phyloP scores from a whole-genome alignment of 371 early-diverging fungal species.

The Syncephalastrum monosporum region DNA sequence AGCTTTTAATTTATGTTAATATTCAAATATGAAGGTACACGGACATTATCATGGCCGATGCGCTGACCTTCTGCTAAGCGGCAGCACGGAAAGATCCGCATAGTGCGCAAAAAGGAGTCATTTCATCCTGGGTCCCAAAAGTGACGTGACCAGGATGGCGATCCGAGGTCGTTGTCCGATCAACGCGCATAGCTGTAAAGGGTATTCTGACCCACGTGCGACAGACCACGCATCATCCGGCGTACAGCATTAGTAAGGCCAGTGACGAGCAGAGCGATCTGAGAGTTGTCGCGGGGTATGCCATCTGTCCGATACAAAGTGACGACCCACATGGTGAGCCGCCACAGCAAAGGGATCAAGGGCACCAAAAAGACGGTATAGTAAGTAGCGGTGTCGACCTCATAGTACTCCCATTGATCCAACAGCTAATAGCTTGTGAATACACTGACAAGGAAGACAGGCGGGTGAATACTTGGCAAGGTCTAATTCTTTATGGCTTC shows the following conservation, averaged over 20 bases:
- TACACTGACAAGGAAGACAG: neutral
- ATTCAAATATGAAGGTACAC: too few species aligned
- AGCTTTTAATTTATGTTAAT: too few species aligned
- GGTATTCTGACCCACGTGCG: neutral
- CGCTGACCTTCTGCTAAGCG: too few species aligned
- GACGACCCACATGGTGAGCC: slow-evolving; percentile 3
- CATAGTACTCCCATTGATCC: neutral
- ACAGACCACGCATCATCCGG: neutral
- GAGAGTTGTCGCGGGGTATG: slow-evolving; percentile 6
- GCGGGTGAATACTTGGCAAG: too few species aligned
- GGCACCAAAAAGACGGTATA: neutral
- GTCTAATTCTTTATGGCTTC: too few species aligned
- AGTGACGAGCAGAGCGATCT: slow-evolving; percentile 6
- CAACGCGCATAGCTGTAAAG: slow-evolving; percentile 7
- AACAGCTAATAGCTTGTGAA: neutral
- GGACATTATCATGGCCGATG: too few species aligned
- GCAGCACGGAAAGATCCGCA: slow-evolving; percentile 1
- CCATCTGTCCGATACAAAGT: slow-evolving; percentile 7
- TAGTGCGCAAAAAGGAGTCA: slow-evolving; percentile 10
- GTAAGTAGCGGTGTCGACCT: neutral
- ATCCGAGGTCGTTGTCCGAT: too few species aligned
- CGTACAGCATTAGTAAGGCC: neutral
- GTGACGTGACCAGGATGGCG: neutral
- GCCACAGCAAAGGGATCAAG: slow-evolving; percentile 4
- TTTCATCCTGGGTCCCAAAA: slow-evolving; percentile 15